These are phyloP conservation scores for Dactylellina leptospora DNA, from an alignment of 2,329 filamentous ascomycete genomes.

Conservation along the genomic window DNA sequence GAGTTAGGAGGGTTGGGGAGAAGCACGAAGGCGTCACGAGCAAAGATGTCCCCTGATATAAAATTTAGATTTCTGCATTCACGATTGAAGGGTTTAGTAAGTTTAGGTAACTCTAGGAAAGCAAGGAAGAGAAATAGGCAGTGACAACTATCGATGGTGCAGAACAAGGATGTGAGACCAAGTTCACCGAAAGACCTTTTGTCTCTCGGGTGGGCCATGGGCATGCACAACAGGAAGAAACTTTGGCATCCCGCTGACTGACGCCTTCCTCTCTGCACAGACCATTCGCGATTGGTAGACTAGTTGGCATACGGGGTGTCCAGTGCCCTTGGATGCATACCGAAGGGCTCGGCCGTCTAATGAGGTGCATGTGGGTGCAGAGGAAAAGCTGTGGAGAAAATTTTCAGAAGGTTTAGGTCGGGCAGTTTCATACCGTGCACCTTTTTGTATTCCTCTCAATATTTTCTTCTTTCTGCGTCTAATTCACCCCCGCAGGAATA, in stretches of 20 bases:
- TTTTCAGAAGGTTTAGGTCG: constrained; percentile 46
- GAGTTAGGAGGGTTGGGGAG: constrained; percentile 40
- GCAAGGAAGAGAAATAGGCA: constrained; percentile 48
- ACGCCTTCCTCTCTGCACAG: constrained; percentile 53
- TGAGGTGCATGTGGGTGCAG: constrained; percentile 32
- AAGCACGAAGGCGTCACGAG: constrained; percentile 36
- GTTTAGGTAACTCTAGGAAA: constrained; percentile 40
- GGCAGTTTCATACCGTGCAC: constrained; percentile 53
- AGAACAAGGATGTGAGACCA: constrained; percentile 49
- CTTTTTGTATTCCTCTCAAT: constrained; percentile 24
- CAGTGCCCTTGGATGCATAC: constrained; percentile 44
- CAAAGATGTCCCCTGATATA: constrained; percentile 53
- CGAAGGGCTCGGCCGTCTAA: constrained; percentile 21
- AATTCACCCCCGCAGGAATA: constrained; percentile 42
- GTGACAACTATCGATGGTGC: constrained; percentile 40
- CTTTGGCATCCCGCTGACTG: constrained; percentile 52
- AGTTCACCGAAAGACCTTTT: constrained; percentile 30
- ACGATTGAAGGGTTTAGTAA: constrained; percentile 32
- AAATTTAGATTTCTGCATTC: constrained; percentile 13
- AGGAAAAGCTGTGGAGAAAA: constrained; percentile 41
- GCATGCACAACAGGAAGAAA: constrained; percentile 52
- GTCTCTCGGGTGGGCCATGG: constrained; percentile 19
- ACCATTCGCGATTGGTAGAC: constrained; percentile 50
- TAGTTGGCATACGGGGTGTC: constrained; percentile 19
- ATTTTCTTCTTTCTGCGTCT: constrained; percentile 40